A percentile compares a stretch with the other conserved stretches of the same genome.
phyloP scores from a whole-genome alignment of 495 filamentous ascomycete species.

The Trichoderma virens region DNA sequence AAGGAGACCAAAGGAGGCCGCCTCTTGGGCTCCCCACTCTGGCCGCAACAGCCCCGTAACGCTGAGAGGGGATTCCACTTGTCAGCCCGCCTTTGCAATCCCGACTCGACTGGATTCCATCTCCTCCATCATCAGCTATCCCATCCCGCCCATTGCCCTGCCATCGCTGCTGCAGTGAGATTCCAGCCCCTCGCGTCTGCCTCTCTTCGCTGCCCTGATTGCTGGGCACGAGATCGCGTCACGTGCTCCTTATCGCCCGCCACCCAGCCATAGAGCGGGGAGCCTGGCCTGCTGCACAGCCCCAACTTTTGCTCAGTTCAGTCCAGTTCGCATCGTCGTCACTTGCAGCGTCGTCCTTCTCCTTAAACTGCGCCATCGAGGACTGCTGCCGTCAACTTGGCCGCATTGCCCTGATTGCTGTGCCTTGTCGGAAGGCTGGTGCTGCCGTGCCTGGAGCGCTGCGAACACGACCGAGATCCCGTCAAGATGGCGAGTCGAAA shows the following conservation, averaged over 20 bases:
- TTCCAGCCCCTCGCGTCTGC: no score
- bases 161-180: background rate
- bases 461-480: background rate
- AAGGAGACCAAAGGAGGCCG: background rate
- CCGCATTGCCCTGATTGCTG: background rate
- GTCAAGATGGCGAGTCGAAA: constrained; percentile 7
- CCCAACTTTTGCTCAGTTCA: background rate
- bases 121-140: background rate
- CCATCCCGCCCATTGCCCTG: background rate
- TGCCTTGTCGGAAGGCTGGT: background rate
- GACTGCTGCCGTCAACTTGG: no score
- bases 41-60: background rate
- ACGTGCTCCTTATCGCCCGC: constrained; percentile 1
- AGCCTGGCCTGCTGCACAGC: constrained; percentile 6
- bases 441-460: constrained; percentile 3
- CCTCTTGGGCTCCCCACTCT: background rate
- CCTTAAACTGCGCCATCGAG: no score
- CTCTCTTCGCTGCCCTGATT: background rate
- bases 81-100: constrained; percentile 7
- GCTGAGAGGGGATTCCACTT: background rate
- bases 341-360: background rate
- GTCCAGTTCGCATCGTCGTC: background rate
- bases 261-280: constrained; percentile 7
- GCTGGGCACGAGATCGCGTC: background rate
- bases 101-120: background rate